Evolutionary conservation across 176 grass and related monocot species (phyloP), one percentile per base, ranked within the genome.

Genomic region (Pontederia paniculata): DNA sequence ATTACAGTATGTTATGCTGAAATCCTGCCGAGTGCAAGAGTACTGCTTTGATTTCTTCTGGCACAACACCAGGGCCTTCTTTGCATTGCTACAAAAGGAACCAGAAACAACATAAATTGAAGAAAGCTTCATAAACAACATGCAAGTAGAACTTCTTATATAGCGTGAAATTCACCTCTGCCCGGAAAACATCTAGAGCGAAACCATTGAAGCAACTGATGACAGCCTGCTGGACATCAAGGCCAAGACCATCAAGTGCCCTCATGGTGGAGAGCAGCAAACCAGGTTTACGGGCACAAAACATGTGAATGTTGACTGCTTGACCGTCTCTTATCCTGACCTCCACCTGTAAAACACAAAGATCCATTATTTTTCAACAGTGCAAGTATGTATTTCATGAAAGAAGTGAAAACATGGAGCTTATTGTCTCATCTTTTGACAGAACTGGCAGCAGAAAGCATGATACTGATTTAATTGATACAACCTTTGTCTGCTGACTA

Each of bases 271-370:
- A 71, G 64, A 67, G 70, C 66, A 88, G 54, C 44, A 94, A 71
- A 47, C 70, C 83, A n/a, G 80, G 80, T 67, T 53, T 77, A 5
- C 70, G 74, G 3, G 77, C 54, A 25, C 83, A 94, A 58, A 88
- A 84, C 88, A 94, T 94, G 62, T 88, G 88, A 50, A 94, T 94
- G 54, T 88, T 83, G 41, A 94, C 74, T 10, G 64, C 70, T 43
- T 74, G 70, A 15, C 83, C 80, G 63, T 84, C 75, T 61, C 76
- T 83, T 72, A 73, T 70, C 56, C 71, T 73, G 21, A 94, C 88
- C 56, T 94, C 88, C 11, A 88, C 83, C 88, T 94, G 17, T 48
- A 60, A 60, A 10, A 52, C 13, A 58, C 12, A 25, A 37, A 37
- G 28, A 37, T 37, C 28, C 28, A 37, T 37, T 37, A 37, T 6